Evolutionary conservation across 2,329 filamentous ascomycete species (phyloP).

Genomic region (Amauroascus verrucosus): DNA sequence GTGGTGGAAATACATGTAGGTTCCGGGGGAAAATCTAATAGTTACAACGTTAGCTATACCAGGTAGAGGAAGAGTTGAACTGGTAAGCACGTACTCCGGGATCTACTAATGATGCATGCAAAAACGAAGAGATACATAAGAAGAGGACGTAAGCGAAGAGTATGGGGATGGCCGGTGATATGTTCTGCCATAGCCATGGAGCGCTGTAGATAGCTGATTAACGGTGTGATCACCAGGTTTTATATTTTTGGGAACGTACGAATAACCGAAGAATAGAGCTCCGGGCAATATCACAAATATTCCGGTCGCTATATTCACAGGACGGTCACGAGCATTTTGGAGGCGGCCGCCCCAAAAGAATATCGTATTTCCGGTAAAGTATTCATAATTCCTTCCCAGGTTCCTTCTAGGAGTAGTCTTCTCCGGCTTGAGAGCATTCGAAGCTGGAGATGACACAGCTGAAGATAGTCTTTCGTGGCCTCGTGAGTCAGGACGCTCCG

Average conservation of each 20-base stretch:
- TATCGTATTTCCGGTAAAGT: constrained; percentile 85
- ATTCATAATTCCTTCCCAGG: constrained; percentile 70
- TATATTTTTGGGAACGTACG: constrained; percentile 38
- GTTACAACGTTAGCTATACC: background rate
- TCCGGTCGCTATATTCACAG: constrained; percentile 81
- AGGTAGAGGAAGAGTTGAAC: constrained; percentile 7
- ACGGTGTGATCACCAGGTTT: background rate
- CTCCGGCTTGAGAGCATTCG: constrained; percentile 41
- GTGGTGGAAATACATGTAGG: constrained; percentile 73
- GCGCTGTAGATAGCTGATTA: constrained; percentile 39
- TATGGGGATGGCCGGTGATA: constrained; percentile 81
- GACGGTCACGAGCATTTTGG: constrained; percentile 77
- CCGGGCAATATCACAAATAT: constrained; percentile 68
- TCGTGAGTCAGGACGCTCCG: constrained; percentile 47
- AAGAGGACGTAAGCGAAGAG: constrained; percentile 86
- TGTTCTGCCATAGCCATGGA: constrained; percentile 72
- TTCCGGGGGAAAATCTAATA: constrained; percentile 80
- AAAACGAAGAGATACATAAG: constrained; percentile 81
- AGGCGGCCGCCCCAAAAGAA: constrained; percentile 80
- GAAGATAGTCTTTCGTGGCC: constrained; percentile 72
- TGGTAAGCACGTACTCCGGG: constrained; percentile 63
- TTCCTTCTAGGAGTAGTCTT: constrained; percentile 28
- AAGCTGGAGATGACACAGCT: constrained; percentile 61
- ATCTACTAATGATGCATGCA: constrained; percentile 85
- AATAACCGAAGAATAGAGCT: constrained; percentile 74